Conservation (phyloP, 2,329 filamentous ascomycete genomes). For the Dactylellina leptospora region DNA sequence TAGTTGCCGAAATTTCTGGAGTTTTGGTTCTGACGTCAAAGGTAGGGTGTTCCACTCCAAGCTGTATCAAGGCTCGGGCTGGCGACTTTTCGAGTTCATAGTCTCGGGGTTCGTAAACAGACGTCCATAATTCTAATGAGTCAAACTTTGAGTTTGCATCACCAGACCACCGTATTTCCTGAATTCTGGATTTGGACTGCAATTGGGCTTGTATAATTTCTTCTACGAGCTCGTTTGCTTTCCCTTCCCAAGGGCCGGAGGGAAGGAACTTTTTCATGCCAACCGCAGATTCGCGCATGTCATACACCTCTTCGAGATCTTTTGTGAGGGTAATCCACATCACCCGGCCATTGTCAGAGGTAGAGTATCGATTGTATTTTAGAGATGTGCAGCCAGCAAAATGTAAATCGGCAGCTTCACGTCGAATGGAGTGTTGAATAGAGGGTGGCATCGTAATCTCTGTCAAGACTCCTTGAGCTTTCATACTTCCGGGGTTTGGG, state of each 20-base stretch:
- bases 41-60: conserved; percentile 37
- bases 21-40: conserved; percentile 45
- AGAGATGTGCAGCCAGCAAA: conserved; percentile 78
- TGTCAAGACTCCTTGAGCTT: conserved; percentile 79
- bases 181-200: conserved; percentile 66
- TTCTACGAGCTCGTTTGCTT: conserved; percentile 78
- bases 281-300: conserved; percentile 64
- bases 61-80: conserved; percentile 28
- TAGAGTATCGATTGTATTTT: conserved; percentile 75
- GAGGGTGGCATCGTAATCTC: conserved; percentile 72
- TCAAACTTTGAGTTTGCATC: conserved; percentile 52
- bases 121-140: conserved; percentile 47
- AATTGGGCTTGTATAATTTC: conserved; percentile 86
- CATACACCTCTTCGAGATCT: conserved; percentile 68
- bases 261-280: conserved; percentile 76
- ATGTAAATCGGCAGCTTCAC: conserved; percentile 72
- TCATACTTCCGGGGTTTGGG: conserved; percentile 69
- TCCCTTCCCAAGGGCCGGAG: conserved; percentile 78
- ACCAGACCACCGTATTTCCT: conserved; percentile 46
- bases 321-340: conserved; percentile 74
- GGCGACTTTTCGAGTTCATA: conserved; percentile 45
- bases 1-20: conserved; percentile 40
- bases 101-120: conserved; percentile 41
- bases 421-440: conserved; percentile 63
- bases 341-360: conserved; percentile 71